phyloP scores from a whole-genome alignment of 768 basidiomycete genomes.

The Psilocybe tampanensis region DNA sequence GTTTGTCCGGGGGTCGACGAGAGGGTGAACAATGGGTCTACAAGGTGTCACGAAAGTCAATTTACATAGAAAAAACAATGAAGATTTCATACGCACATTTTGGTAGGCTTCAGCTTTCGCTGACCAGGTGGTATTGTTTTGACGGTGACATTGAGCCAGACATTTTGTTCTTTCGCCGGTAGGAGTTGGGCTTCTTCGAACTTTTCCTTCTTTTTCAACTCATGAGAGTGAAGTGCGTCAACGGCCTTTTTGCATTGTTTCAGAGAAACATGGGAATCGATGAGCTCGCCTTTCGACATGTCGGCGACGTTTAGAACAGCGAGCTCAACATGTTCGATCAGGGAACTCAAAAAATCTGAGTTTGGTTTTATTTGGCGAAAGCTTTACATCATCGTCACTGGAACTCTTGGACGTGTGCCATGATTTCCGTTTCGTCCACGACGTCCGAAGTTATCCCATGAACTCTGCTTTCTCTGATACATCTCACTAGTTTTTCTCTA shows the following conservation, averaged over 20 bases:
- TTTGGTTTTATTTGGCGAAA: conserved; percentile 21
- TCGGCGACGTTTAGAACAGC: conserved; percentile 11
- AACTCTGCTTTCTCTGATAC: neutral
- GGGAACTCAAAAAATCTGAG: conserved; percentile 17
- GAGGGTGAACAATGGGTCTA: conserved; percentile 77
- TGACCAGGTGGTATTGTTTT: conserved; percentile 79
- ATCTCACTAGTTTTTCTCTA: too few relatives aligned
- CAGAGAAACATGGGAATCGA: conserved; percentile 70
- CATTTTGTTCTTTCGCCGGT: conserved; percentile 75
- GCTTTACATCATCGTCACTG: neutral
- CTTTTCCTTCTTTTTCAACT: conserved; percentile 61
- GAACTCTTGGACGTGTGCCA: neutral
- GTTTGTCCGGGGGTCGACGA: conserved; percentile 81
- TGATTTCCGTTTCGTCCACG: neutral
- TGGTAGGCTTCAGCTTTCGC: conserved; percentile 71
- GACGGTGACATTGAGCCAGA: conserved; percentile 89
- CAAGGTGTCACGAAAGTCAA: conserved; percentile 5
- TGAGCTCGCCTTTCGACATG: conserved; percentile 54
- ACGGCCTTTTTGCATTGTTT: conserved; percentile 80
- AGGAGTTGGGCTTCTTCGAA: conserved; percentile 76
- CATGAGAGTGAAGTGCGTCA: conserved; percentile 75
- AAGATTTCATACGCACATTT: conserved; percentile 62
- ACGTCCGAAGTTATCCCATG: neutral
- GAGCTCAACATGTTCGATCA: neutral
- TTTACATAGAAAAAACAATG: neutral